Evolutionary conservation across 2,329 filamentous ascomycete species (phyloP), one percentile per base, ranked within the genome.

Genomic region (Corinectria fuckeliana): DNA sequence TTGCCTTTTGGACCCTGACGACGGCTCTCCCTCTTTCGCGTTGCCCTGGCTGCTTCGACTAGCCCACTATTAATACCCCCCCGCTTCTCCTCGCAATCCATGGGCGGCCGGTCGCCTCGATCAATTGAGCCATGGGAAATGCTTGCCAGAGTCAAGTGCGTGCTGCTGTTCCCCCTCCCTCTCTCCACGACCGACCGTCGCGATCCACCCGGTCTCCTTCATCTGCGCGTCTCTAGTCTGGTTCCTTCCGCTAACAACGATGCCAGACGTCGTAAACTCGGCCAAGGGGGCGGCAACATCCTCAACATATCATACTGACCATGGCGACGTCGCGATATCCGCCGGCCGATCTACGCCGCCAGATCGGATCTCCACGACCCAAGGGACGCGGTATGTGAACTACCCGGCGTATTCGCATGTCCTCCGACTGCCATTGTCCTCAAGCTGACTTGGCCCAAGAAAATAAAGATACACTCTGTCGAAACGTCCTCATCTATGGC

Each of bases 401-500:
- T 60, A 44, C 54, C 53, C 21, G 45, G 42, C 36, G 58, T 53
- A 45, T n/a, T 18, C 41, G 41, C 51, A 10, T 50, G 50, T 41
- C 28, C 39, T 52, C 45, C 44, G 28, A 57, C 26, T 42, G n/a
- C 42, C 50, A 51, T 18, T 25, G 28, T 57, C 45, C 52, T 25
- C 41, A 41, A 50, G 45, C 61, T 68, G 54, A 65, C 59, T 54
- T 47, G 42, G 57, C 50, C 6, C 25, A 66, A 90, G 89, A 91
- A 78, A 91, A 91, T 75, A 96, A 94, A 78, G 93, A 96, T 74
- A 96, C 92, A 6, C 85, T 94, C 57, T 97, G 93, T 79, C 90
- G 93, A 72, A 97, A 97, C 78, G 90, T 97, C 62, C 85, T 93
- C 62, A 96, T 97, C 70, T 97, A 96, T 76, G 93, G 93, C 56